Percentiles rank a stretch among this genome's conserved stretches.
phyloP scores from a whole-genome alignment of 2,329 filamentous ascomycete genomes.

The Fusarium musae region DNA sequence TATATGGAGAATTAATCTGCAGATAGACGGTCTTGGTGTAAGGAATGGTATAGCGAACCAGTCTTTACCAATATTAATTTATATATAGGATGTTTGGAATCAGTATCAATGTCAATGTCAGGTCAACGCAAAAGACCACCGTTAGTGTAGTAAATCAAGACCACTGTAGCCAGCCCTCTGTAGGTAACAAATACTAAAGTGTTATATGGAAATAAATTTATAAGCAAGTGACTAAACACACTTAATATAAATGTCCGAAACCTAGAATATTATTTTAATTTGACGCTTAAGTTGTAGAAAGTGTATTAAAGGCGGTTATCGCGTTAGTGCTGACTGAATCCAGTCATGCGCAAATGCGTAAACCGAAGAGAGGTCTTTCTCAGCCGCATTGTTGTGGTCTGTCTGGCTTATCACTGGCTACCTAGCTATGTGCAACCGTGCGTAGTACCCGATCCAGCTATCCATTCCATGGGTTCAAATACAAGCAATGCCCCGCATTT shows the following conservation, averaged over 20 bases:
- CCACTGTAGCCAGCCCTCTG: no score
- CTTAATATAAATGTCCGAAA: no score
- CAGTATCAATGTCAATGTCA: no score
- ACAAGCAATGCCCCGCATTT: background rate
- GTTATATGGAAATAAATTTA: no score
- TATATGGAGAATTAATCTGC: background rate
- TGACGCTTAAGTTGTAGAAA: background rate
- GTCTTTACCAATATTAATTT: no score
- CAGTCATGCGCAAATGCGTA: background rate
- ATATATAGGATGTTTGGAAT: no score
- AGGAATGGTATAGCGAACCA: no score
- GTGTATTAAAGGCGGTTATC: background rate
- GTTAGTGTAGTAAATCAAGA: no score
- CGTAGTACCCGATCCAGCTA: background rate
- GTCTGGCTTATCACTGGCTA: background rate
- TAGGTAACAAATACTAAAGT: no score
- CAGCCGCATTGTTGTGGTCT: background rate
- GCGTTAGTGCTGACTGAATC: background rate
- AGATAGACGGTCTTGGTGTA: no score
- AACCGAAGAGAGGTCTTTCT: background rate
- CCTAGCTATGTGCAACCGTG: background rate
- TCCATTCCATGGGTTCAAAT: background rate
- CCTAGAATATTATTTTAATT: no score
- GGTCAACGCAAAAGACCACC: background rate
- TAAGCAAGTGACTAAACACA: no score